Conservation (phyloP, 805 yeast species). For the Yarrowia sp. region DNA sequence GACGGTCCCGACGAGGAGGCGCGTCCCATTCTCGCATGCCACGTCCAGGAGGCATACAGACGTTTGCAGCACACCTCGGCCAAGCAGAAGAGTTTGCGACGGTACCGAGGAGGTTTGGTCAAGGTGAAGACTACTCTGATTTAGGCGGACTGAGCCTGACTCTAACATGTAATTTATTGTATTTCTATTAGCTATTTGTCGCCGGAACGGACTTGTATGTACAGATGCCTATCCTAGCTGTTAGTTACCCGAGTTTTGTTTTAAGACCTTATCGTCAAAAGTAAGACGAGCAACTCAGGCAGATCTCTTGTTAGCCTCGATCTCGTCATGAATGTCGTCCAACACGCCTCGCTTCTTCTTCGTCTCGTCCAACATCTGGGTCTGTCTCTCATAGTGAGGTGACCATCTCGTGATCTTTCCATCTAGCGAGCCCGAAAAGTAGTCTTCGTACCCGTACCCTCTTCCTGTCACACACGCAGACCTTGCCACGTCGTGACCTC, state of each 20-base stretch:
- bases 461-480: conserved; percentile 54
- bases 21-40: conserved; percentile 72
- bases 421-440: conserved; percentile 62
- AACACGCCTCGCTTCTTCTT: not conserved
- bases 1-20: conserved; percentile 87
- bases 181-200: not conserved
- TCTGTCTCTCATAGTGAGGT: conserved; percentile 34
- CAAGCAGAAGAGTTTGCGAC: conserved; percentile 61
- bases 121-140: conserved; percentile 45
- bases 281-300: no score
- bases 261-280: no score
- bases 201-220: no score
- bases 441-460: conserved; percentile 47
- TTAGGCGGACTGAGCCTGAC: not conserved
- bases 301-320: not conserved
- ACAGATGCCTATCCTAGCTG: no score
- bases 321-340: conserved; percentile 22
- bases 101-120: conserved; percentile 69
- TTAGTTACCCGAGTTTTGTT: no score
- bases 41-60: conserved; percentile 88
- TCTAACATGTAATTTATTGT: conserved; percentile 12
- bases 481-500: conserved; percentile 46
- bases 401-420: conserved; percentile 66
- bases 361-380: not conserved
- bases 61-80: conserved; percentile 59